Base-by-base conservation (phyloP, 2,329 filamentous ascomycete genomes). In the Chalaropsis ovoidea region DNA sequence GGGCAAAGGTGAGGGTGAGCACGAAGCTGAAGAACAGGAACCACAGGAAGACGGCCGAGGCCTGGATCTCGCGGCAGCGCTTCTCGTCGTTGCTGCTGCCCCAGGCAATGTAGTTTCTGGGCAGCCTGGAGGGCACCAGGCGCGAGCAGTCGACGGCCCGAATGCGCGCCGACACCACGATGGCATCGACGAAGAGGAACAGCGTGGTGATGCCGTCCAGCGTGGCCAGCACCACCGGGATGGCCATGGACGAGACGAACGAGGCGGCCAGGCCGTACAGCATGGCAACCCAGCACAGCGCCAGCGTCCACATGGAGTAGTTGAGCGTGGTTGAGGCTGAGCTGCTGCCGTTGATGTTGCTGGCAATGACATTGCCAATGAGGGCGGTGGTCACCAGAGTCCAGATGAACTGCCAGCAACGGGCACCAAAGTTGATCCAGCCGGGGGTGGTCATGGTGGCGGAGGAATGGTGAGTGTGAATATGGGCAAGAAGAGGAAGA, bases 61-160 rank as follows among this genome's bases (percentile, higher is more conserved):
- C 88, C 77, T 92, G 88, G 17, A 89, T 82, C 76, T 90, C 84
- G 69, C 83, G 85, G 77, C 89, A 92, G 69, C 87, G 82, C 77
- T 86, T 84, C 73, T 78, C 74, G 67, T 80, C 77, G 74, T 86
- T 73, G 68, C 69, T 68, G 58, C 84, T 85, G 66, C 86, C 86
- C 73, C 81, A 87, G 31, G 80, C 86, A 72, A 89, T 83, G 76
- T 79, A 81, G 74, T 81, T 80, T 70, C 70, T 52, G 39, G 74
- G 71, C 52, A 75, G 69, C 66, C 72, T 70, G 8, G 69, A 62
- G 8, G 71, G 68, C 52, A 73, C 61, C 63, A 78, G 72, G 71
- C 85, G 82, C 70, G 78, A 77, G 76, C 89, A 93, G 79, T 87
- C 85, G 72, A 85, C 83, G 6, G 81, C 83, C n/a, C 77, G 75